These are phyloP conservation scores for Vickermania spadyakhi DNA, from an alignment of 208 protist genomes.

Conservation along the genomic window DNA sequence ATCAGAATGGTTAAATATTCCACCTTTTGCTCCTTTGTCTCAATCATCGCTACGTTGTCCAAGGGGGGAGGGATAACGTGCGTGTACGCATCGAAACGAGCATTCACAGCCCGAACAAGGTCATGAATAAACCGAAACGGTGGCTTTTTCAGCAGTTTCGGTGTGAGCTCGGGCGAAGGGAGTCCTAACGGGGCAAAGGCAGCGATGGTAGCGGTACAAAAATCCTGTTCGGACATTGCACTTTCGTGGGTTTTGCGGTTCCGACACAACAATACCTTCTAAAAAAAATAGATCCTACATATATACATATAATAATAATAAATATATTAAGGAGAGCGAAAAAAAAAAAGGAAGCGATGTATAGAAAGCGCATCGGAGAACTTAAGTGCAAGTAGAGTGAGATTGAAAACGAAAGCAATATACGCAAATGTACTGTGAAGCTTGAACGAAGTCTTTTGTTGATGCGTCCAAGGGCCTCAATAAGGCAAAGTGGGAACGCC, in stretches of 20 bases:
- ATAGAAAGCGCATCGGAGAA: too few species aligned
- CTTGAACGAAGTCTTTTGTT: too few species aligned
- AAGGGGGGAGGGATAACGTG: slow-evolving; percentile 56
- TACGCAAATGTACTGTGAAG: too few species aligned
- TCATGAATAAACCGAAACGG: slow-evolving; percentile 91
- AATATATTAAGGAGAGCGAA: too few species aligned
- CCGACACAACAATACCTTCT: too few species aligned
- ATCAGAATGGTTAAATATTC: slow-evolving; percentile 69
- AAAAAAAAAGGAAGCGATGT: too few species aligned
- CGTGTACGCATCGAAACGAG: slow-evolving; percentile 53
- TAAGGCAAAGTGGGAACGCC: not conserved
- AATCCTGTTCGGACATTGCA: slow-evolving; percentile 38
- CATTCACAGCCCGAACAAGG: slow-evolving; percentile 68
- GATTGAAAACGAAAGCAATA: too few species aligned
- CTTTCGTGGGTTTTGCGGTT: too few species aligned
- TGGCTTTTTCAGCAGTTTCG: slow-evolving; percentile 78
- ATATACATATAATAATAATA: too few species aligned
- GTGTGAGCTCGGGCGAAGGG: slow-evolving; percentile 50
- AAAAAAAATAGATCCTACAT: too few species aligned
- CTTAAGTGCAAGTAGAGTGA: too few species aligned
- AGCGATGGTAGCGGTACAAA: slow-evolving; percentile 67
- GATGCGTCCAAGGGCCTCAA: too few species aligned
- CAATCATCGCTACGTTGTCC: slow-evolving; percentile 36
- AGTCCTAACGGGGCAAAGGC: slow-evolving; percentile 71
- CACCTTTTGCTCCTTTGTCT: slow-evolving; percentile 85